Evolutionary conservation across 2,329 filamentous ascomycete genomes (phyloP).

Genomic region (Aspergillus costaricaensis): DNA sequence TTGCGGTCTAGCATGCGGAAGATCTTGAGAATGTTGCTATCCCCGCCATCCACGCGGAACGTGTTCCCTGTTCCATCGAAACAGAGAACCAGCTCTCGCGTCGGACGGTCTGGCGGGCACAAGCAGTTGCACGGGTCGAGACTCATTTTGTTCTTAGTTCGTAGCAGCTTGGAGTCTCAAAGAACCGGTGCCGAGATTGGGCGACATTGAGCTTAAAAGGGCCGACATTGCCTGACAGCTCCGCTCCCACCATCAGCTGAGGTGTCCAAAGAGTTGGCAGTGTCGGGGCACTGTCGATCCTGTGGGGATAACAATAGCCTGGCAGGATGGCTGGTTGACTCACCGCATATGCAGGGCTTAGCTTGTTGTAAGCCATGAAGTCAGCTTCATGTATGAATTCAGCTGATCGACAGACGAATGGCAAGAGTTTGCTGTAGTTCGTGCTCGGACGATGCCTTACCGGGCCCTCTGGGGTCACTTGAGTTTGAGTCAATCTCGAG

Average conservation of each 20-base stretch:
- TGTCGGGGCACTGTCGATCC: background rate
- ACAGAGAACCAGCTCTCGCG: conserved; percentile 35
- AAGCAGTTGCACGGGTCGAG: background rate
- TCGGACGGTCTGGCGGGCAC: background rate
- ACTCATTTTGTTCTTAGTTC: background rate
- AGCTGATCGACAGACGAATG: background rate
- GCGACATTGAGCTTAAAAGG: background rate
- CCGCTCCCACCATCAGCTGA: background rate
- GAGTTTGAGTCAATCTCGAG: background rate
- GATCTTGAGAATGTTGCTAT: conserved; percentile 47
- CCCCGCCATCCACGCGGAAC: conserved; percentile 40
- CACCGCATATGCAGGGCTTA: conserved; percentile 1
- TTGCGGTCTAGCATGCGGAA: conserved; percentile 42
- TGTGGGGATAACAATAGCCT: background rate
- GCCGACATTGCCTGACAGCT: background rate
- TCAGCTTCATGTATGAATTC: background rate
- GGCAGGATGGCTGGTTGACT: background rate
- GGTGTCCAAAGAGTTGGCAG: background rate
- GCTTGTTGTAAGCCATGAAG: background rate
- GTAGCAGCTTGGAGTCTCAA: no score
- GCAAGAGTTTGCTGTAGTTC: background rate
- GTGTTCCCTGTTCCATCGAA: conserved; percentile 47
- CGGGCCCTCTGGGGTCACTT: background rate
- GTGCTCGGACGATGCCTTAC: background rate
- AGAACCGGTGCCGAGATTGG: background rate